Base-by-base conservation (phyloP, 768 basidiomycete species). In the Boletus sensibilis region DNA sequence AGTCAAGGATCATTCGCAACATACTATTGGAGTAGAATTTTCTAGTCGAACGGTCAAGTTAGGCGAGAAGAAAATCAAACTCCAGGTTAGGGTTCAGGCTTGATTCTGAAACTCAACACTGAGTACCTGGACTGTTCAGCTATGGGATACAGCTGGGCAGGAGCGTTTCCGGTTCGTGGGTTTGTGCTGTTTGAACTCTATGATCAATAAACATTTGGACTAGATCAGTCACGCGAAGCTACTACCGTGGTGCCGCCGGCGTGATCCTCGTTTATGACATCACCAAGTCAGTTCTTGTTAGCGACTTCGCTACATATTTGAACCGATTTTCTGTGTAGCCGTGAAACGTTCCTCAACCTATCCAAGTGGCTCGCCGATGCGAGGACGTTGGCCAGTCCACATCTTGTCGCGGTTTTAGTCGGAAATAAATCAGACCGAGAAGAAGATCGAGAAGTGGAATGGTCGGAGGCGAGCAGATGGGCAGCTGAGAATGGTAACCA, bases 21-120 rank as follows among this genome's bases (percentile, higher is more conserved):
- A 98, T 72, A 98, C 97, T 14, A 98, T 99, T 56, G 97, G 96
- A 11, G 97, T 99, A 29, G 97, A 98, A 69, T 98, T 99, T 70
- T 94, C 94, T 18, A 96, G 94, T 69, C 80, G 94, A 63, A 94
- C 94, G 0, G 85, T 99, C 57, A 89, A 88, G 66, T 80, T 98
- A 23, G 95, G 92, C 50, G 94, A 97, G 79, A 92, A 94, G 75
- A 83, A 89, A 61, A 93, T 97, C 62, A 98, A 97, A 73, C 81
- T 98, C 38, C 96, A 98, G 85, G 94, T 94, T 44, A 60, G 82
- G 65, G 14, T 46, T 50, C 51, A 13, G 8, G n/a, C 37, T 50
- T 35, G 27, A 11, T 39, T 55, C 37, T 52, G 35, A 47, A 23
- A 18, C 31, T 59, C 20, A 42, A 34, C 41, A 44, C 52, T 63